Evolutionary conservation across 148 eudicot genomes (phyloP).

Genomic region (Fagopyrum homotropicum): DNA sequence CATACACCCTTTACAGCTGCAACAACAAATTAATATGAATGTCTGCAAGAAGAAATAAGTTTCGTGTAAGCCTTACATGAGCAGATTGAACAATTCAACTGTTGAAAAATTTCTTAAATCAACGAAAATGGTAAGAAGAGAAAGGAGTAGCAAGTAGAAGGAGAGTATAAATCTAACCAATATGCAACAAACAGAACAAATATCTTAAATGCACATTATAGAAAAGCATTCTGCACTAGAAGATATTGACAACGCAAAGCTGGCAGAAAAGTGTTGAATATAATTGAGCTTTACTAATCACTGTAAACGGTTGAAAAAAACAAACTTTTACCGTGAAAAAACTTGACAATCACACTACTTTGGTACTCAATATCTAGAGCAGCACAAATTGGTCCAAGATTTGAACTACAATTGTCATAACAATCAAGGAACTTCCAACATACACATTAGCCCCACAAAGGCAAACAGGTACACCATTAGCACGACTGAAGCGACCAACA

Average conservation of each 20-base stretch:
- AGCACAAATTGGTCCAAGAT: neutral
- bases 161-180: neutral
- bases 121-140: neutral
- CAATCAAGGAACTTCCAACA: neutral
- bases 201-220: neutral
- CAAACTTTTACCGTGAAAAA: neutral
- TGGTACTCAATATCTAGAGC: neutral
- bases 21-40: no score
- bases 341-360: neutral
- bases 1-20: neutral
- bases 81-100: neutral
- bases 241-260: neutral
- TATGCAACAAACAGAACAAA: neutral
- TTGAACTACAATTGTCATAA: neutral
- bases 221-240: neutral
- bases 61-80: neutral
- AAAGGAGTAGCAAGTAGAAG: neutral
- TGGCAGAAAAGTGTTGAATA: neutral
- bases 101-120: neutral
- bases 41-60: neutral
- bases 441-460: slow-evolving; percentile 2
- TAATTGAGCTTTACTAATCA: neutral
- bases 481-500: neutral
- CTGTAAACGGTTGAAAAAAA: neutral
- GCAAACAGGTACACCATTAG: neutral